These are phyloP conservation scores for Populus hybrid DNA, from an alignment of 441 rosid genomes.

Conservation along the genomic window DNA sequence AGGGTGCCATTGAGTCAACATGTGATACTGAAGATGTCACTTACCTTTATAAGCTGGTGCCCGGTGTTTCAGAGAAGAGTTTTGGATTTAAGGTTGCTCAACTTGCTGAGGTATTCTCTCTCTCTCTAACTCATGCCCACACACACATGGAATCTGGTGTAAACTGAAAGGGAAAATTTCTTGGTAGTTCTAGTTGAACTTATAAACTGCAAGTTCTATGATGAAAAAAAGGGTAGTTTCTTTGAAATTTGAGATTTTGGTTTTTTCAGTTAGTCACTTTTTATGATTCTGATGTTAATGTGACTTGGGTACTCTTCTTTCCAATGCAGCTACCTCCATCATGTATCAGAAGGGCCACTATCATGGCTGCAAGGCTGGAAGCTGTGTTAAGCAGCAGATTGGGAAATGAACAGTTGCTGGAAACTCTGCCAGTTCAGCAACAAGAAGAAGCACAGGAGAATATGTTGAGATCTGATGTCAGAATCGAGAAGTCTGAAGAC, in stretches of 20 bases:
- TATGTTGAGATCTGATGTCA: constrained; percentile 11
- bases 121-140: not conserved
- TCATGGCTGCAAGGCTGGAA: constrained; percentile 76
- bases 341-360: constrained; percentile 58
- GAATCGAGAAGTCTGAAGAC: constrained; percentile 24
- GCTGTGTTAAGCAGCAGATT: constrained; percentile 41
- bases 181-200: not conserved
- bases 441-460: constrained; percentile 19
- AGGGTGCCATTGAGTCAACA: constrained; percentile 12
- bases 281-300: not conserved
- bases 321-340: constrained; percentile 61
- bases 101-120: constrained; percentile 75
- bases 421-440: constrained; percentile 11
- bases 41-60: constrained; percentile 80
- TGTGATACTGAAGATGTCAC: constrained; percentile 66
- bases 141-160: too few relatives aligned
- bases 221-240: not conserved
- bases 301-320: not conserved
- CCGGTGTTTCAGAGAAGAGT: constrained; percentile 82
- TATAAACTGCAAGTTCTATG: not conserved
- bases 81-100: constrained; percentile 88
- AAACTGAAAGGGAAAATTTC: not conserved
- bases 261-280: not conserved
- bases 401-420: constrained; percentile 21
- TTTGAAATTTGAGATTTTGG: too few relatives aligned